Conservation (phyloP, 345 rosid species). For the Rhizophora mangle region DNA sequence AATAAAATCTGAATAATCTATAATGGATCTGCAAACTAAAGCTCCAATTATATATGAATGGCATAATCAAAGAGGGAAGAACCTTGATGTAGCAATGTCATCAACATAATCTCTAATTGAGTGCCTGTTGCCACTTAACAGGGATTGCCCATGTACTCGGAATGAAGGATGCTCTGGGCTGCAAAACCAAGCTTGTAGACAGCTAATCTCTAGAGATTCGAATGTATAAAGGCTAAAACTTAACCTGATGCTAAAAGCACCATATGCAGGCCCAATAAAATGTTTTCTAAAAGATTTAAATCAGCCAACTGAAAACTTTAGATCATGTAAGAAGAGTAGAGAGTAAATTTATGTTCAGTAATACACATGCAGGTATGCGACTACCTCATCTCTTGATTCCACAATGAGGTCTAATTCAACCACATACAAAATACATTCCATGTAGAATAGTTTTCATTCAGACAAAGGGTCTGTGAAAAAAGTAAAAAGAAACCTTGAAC, state of each 20-base stretch:
- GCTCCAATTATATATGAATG: too few relatives aligned
- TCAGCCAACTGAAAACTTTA: too few relatives aligned
- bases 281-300: too few relatives aligned
- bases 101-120: conserved; percentile 53
- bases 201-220: not conserved
- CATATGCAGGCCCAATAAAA: conserved; percentile 1
- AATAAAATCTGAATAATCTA: too few relatives aligned
- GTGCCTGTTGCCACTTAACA: conserved; percentile 77
- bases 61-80: not conserved
- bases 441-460: not conserved
- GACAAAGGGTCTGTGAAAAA: conserved; percentile 10
- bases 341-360: too few relatives aligned
- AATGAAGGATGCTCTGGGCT: conserved; percentile 94
- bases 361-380: too few relatives aligned
- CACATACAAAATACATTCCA: too few relatives aligned
- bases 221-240: not conserved
- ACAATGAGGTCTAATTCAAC: too few relatives aligned
- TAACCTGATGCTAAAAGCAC: not conserved
- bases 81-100: conserved; percentile 75
- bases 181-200: conserved; percentile 27
- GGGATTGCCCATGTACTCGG: conserved; percentile 67
- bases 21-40: too few relatives aligned
- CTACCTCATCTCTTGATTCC: too few relatives aligned
- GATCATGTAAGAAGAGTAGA: not conserved
- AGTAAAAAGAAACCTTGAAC: conserved; percentile 70